Evolutionary conservation across 192 early-diverging fungal species (phyloP), one percentile per base, ranked within the genome.

Genomic region (Geosiphon pyriformis): DNA sequence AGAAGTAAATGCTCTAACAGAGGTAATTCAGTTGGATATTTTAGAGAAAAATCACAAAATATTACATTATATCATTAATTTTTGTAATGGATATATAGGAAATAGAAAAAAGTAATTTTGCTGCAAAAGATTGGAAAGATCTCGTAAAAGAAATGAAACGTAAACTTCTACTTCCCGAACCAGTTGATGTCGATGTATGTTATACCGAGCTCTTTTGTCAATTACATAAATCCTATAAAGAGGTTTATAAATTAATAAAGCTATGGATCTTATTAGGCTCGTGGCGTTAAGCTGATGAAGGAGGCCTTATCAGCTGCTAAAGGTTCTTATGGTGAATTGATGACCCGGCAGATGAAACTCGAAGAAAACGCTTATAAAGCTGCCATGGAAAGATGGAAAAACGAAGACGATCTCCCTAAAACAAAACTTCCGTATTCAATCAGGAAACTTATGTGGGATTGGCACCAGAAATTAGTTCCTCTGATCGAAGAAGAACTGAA

Each of bases 351-450:
- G 71, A 55, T 87, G 15, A 85, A 85, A 60, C 72, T 98, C 0
- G 94, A 98, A 74, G 86, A 89, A 57, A 86, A 88, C 26, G 84
- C 94, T 0, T 86, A 90, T 49, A 83, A 87, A 30, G 82, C 87
- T 0, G 92, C 92, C 6, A 69, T 90, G 4, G 87, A 88, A 42
- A 82, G 82, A 42, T 75, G 84, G 59, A 76, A 84, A 18, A 76
- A 84, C 27, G 77, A 78, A 11, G 70, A 77, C 27, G 78, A 88
- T 31, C 75, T 79, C 20, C 60, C 85, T 53, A 72, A 85, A n/a
- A 79, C 80, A 12, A 72, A 73, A 20, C 72, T 85, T 48, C 67
- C 82, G 3, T 68, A 74, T 22, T 67, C 76, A n/a, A 65, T 92
- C n/a, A 84, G 78, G 61, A 60, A 69, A 23, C 70, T 83, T 46